A percentile compares a stretch with the other conserved stretches of the same genome.
These are phyloP conservation scores for Galerina marginata DNA, from an alignment of 768 basidiomycete species.

Conservation along the genomic window DNA sequence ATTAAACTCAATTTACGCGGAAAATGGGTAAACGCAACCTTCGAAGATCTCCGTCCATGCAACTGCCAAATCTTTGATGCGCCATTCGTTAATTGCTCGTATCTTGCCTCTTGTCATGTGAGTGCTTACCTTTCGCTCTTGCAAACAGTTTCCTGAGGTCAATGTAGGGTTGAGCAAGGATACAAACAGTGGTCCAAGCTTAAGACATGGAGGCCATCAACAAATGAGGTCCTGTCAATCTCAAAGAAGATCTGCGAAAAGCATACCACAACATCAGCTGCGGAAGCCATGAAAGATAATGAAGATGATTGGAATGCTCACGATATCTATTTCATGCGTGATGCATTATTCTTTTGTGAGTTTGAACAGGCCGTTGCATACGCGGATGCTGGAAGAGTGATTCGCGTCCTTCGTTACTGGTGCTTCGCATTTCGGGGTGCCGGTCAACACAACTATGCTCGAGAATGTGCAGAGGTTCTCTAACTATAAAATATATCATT, in stretches of 20 bases:
- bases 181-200: not conserved
- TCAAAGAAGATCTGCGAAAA: not conserved
- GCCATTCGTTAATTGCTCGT: not conserved
- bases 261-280: not conserved
- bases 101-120: not conserved
- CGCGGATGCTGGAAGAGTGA: constrained; percentile 36
- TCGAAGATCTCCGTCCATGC: not conserved
- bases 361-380: constrained; percentile 36
- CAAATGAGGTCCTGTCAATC: not conserved
- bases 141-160: too few relatives aligned
- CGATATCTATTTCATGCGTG: constrained; percentile 34
- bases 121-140: too few relatives aligned
- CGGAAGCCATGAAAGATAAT: constrained; percentile 7
- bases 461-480: constrained; percentile 29
- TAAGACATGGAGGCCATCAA: not conserved
- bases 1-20: not conserved
- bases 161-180: not conserved
- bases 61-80: not conserved
- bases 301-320: constrained; percentile 23
- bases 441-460: constrained; percentile 38
- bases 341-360: constrained; percentile 32
- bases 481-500: too few relatives aligned
- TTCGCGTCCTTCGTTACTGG: constrained; percentile 31
- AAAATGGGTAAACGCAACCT: not conserved
- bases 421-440: constrained; percentile 34